Base-by-base conservation (phyloP, 2,329 filamentous ascomycete species). In the Phialemonium atrogriseum region DNA sequence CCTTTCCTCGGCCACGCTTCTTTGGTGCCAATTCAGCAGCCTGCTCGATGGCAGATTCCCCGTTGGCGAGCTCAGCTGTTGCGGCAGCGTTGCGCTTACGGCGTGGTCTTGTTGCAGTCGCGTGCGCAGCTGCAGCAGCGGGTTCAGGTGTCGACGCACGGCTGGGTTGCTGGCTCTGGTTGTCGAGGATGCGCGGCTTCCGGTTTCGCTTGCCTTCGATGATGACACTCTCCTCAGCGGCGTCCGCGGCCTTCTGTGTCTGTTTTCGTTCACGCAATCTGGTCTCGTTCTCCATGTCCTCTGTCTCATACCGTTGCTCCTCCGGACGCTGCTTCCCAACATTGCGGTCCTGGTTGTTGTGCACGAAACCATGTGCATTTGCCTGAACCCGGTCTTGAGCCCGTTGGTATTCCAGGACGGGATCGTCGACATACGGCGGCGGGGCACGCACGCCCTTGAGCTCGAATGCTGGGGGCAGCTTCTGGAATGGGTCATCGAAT, bases 281-380 rank as follows among this genome's bases (percentile, higher is more conserved):
- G 5, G 65, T 64, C 28, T 71, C 72, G 41, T 66, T 63, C n/a
- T n/a, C n/a, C n/a, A n/a, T n/a, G n/a, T n/a, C n/a, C n/a, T n/a
- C n/a, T 36, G 66, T 58, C 16, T 72, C 71, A 24, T 84, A 55
- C 22, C 62, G 56, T 42, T 78, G 73, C 8, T 60, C 64, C 21
- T 70, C 56, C 1, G 73, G 71, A 37, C 78, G 72, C 46, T 80
- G 77, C 21, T 61, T 60, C 13, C 73, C 73, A 36, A 77, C 61
- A 50, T 71, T 72, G 37, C 64, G 65, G 3, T 67, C 64, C 31
- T 73, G 68, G 8, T 68, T 61, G 42, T 78, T 73, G 41, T 77
- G 74, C 37, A 76, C 69, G 43, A 78, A 77, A 11, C 69, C 67
- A 44, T 78, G 80, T 2, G 66, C 62, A 38, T 69, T 62, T 7